These are phyloP conservation scores for Termitomyces eurrhizus DNA, from an alignment of 768 basidiomycete species.

Conservation along the genomic window DNA sequence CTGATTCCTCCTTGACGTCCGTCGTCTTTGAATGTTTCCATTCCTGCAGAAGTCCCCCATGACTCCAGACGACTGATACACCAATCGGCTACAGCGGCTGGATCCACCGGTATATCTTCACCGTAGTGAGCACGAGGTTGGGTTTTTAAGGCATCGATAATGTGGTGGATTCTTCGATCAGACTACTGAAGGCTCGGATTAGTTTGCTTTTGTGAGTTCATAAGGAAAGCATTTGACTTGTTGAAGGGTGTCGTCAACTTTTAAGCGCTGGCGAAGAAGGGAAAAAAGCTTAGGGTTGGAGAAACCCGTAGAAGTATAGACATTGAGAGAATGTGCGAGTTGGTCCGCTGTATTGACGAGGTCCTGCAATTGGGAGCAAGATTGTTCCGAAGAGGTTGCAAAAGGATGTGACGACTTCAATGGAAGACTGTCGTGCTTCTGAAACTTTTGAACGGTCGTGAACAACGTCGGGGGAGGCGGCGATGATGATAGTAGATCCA, in stretches of 20 bases:
- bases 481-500: constrained; percentile 19
- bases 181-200: constrained; percentile 34
- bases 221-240: constrained; percentile 35
- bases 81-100: constrained; percentile 45
- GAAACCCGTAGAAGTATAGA: constrained; percentile 46
- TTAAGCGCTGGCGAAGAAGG: constrained; percentile 59
- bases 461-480: constrained; percentile 32
- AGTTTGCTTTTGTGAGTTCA: background rate
- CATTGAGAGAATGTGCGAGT: constrained; percentile 49
- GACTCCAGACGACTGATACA: constrained; percentile 53
- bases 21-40: constrained; percentile 74
- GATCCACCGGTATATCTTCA: constrained; percentile 58
- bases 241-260: constrained; percentile 47
- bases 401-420: constrained; percentile 41
- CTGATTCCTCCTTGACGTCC: constrained; percentile 45
- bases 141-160: constrained; percentile 42
- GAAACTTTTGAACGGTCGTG: constrained; percentile 39
- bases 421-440: constrained; percentile 33
- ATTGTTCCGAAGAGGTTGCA: constrained; percentile 35
- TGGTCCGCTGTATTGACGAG: constrained; percentile 49
- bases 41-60: constrained; percentile 62
- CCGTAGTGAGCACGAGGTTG: constrained; percentile 50
- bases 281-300: constrained; percentile 67
- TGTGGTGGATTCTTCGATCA: constrained; percentile 48
- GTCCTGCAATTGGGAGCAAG: constrained; percentile 43